Base-by-base conservation (phyloP, 306 rosid species). In the Rosa chinensis region DNA sequence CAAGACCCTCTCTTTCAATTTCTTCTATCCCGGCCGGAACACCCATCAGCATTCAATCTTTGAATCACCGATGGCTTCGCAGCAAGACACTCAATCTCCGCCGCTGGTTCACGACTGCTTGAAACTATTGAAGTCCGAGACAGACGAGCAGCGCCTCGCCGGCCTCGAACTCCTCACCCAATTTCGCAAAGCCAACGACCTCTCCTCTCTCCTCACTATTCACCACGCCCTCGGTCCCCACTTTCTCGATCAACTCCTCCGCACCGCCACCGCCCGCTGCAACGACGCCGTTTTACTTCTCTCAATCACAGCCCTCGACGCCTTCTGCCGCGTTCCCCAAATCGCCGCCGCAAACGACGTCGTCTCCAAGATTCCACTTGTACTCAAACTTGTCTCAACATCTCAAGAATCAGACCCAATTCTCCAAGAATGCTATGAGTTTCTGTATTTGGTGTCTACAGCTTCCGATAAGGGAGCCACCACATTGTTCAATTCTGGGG, bases 371-470 rank as follows among this genome's bases (percentile, higher is more conserved):
- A 87, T 90, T 72, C 97, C 97, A 35, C 78, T 87, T 32, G 70
- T 90, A 28, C 71, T 94, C 70, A 89, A 94, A 85, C 83, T 75
- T 85, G 69, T 85, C 92, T 70, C 83, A 89, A 71, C 52, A 0
- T 48, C 52, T 3, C 72, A 63, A 59, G 89, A 87, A 50, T 85
- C 83, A 14, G 83, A 18, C 58, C 58, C 93, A n/a, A 84, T 85
- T 76, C 86, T 87, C 23, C 90, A 87, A 81, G 97, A 94, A 71
- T 91, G 97, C 84, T 91, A 81, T 58, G 97, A 94, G 83, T 88
- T 92, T 87, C 73, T 94, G 9, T 89, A 89, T 88, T 82, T 94
- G 78, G 93, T 89, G 39, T 87, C 90, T 43, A 85, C 89, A 68
- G 82, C 94, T 61, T 88, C 98, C 47, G 93, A 78, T 74, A 83